These are phyloP conservation scores for Pseudocercospora musae DNA, from an alignment of 2,329 filamentous ascomycete species.

Conservation along the genomic window DNA sequence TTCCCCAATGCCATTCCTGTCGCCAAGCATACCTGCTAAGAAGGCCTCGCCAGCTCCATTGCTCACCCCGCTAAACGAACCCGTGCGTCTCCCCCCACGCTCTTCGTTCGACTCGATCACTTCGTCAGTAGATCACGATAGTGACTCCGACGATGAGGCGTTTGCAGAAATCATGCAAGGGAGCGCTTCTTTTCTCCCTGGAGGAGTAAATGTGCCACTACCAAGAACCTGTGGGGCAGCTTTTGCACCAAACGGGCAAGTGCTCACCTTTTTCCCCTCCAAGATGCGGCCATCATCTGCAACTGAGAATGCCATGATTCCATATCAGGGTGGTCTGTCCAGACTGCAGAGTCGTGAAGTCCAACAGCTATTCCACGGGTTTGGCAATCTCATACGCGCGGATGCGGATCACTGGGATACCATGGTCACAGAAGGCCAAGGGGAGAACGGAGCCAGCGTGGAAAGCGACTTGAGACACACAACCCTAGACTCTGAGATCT, in stretches of 20 bases:
- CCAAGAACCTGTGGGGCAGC: slow-evolving; percentile 57
- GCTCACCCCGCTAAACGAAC: slow-evolving; percentile 50
- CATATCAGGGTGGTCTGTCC: slow-evolving; percentile 42
- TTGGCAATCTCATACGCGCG: slow-evolving; percentile 28
- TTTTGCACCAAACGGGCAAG: slow-evolving; percentile 56
- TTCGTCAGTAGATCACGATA: slow-evolving; percentile 35
- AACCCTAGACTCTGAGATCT: slow-evolving; percentile 47
- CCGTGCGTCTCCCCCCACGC: slow-evolving; percentile 53
- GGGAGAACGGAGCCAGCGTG: background rate
- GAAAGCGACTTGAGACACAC: background rate
- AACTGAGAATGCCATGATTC: slow-evolving; percentile 47
- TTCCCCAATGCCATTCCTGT: slow-evolving; percentile 33
- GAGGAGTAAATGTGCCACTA: slow-evolving; percentile 63
- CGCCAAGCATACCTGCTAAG: slow-evolving; percentile 30
- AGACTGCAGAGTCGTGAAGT: slow-evolving; percentile 56
- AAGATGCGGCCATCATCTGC: slow-evolving; percentile 46
- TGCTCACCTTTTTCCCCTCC: slow-evolving; percentile 57
- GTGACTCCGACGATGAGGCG: slow-evolving; percentile 62
- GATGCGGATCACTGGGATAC: slow-evolving; percentile 16
- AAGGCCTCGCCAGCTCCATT: slow-evolving; percentile 37
- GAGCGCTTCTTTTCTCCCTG: slow-evolving; percentile 54
- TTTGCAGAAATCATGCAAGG: slow-evolving; percentile 47
- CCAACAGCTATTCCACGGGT: slow-evolving; percentile 29
- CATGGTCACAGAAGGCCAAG: background rate
- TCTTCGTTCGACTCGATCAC: slow-evolving; percentile 50